Evolutionary conservation across 129 eudicot species (phyloP).

Genomic region (Dittrichia graveolens): DNA sequence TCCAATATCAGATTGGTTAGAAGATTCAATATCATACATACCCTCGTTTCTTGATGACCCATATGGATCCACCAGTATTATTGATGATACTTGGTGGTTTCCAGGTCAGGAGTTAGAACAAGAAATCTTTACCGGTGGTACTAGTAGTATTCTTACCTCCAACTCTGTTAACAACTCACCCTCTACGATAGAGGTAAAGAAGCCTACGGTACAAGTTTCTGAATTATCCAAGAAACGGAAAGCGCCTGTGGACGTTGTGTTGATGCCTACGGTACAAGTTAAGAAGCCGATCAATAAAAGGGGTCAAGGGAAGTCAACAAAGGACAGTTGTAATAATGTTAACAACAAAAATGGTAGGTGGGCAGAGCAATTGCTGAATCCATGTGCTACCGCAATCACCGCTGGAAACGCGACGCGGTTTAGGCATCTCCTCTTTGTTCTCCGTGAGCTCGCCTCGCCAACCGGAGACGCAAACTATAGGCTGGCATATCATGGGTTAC

Average conservation of each 20-base stretch:
- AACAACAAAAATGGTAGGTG: slow-evolving; percentile 67
- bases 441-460: slow-evolving; percentile 69
- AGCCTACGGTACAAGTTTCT: neutral
- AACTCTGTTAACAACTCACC: slow-evolving; percentile 36
- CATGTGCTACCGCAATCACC: slow-evolving; percentile 73
- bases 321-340: slow-evolving; percentile 33
- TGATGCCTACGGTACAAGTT: slow-evolving; percentile 33
- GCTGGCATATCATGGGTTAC: slow-evolving; percentile 68
- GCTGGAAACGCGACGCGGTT: slow-evolving; percentile 59
- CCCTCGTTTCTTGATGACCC: slow-evolving; percentile 71
- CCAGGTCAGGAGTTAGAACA: slow-evolving; percentile 48
- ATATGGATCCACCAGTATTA: slow-evolving; percentile 40
- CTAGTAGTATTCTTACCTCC: slow-evolving; percentile 23
- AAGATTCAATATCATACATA: slow-evolving; percentile 52
- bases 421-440: slow-evolving; percentile 70
- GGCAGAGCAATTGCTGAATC: slow-evolving; percentile 88
- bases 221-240: slow-evolving; percentile 69
- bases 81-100: slow-evolving; percentile 55
- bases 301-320: slow-evolving; percentile 46
- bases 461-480: slow-evolving; percentile 84
- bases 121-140: slow-evolving; percentile 31
- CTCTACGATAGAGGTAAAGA: slow-evolving; percentile 30
- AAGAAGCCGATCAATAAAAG: slow-evolving; percentile 46
- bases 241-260: slow-evolving; percentile 32
- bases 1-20: slow-evolving; percentile 62